Percentiles rank a stretch among this genome's conserved stretches.
phyloP scores from a whole-genome alignment of 495 filamentous ascomycete genomes.

The Elaphomyces granulatus region DNA sequence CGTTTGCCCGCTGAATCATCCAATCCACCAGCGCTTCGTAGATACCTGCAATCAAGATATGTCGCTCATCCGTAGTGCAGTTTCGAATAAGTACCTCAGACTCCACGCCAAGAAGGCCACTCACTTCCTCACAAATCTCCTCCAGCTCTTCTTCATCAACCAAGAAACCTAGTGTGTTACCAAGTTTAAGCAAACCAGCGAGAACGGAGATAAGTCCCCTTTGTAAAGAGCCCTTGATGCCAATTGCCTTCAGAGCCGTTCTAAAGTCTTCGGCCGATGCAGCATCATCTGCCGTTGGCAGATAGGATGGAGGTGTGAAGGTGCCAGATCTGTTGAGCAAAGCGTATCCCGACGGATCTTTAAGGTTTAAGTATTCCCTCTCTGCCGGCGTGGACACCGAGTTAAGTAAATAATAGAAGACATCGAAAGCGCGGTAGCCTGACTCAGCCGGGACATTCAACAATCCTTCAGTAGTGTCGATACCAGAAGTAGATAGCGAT shows the following conservation, averaged over 20 bases:
- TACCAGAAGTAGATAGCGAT: constrained; percentile 71
- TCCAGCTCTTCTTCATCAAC: constrained; percentile 79
- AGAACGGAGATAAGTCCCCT: constrained; percentile 71
- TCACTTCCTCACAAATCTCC: constrained; percentile 79
- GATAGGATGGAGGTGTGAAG: constrained; percentile 74
- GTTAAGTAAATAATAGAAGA: constrained; percentile 92
- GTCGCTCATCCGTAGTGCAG: constrained; percentile 69
- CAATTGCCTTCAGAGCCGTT: constrained; percentile 66
- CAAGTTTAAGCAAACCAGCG: constrained; percentile 78
- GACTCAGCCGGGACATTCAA: constrained; percentile 63
- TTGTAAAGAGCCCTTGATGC: constrained; percentile 74
- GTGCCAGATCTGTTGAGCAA: constrained; percentile 72
- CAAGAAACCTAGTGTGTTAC: constrained; percentile 71
- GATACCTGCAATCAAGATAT: constrained; percentile 65
- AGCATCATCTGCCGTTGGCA: constrained; percentile 85
- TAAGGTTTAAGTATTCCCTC: constrained; percentile 77
- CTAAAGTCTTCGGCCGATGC: constrained; percentile 91
- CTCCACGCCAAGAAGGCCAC: constrained; percentile 70
- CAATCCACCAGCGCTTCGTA: constrained; percentile 95
- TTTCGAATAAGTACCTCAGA: constrained; percentile 68
- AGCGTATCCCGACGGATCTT: constrained; percentile 60
- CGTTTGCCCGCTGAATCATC: constrained; percentile 79
- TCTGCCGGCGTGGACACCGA: constrained; percentile 82
- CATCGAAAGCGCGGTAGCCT: constrained; percentile 92
- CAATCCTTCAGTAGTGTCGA: constrained; percentile 71